A percentile compares a stretch with the other conserved stretches of the same genome.
These are phyloP conservation scores for Wallacemonas rigidus DNA, from an alignment of 208 protist genomes.

Conservation along the genomic window DNA sequence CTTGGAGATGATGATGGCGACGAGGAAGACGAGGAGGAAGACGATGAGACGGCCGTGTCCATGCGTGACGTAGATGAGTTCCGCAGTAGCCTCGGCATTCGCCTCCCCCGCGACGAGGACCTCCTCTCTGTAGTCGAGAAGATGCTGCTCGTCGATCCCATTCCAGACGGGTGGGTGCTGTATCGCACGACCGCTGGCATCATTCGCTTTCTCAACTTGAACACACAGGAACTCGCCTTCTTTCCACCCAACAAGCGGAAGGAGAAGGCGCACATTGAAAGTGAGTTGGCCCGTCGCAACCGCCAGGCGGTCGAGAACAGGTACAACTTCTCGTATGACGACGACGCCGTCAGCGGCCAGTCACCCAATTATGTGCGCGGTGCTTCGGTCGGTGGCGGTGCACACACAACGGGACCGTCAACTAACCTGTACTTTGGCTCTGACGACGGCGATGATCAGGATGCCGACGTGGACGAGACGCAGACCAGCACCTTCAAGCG, in stretches of 20 bases:
- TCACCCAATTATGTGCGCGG: neutral
- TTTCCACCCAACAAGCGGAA: constrained; percentile 76
- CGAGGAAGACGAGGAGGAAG: constrained; percentile 63
- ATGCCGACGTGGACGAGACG: constrained; percentile 29
- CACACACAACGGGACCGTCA: neutral
- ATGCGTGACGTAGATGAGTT: constrained; percentile 88
- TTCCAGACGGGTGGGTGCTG: constrained; percentile 88
- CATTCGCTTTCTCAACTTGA: constrained; percentile 89
- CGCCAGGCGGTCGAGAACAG: constrained; percentile 73
- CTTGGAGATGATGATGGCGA: constrained; percentile 50
- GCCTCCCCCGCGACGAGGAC: constrained; percentile 82
- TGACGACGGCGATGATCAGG: constrained; percentile 24
- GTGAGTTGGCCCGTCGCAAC: constrained; percentile 69
- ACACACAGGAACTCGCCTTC: constrained; percentile 88
- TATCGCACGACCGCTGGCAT: constrained; percentile 86
- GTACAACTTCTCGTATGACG: constrained; percentile 71
- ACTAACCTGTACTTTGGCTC: constrained; percentile 16
- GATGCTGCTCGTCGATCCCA: constrained; percentile 82
- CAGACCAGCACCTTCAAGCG: constrained; percentile 56
- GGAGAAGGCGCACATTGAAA: constrained; percentile 66
- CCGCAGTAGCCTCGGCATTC: constrained; percentile 81
- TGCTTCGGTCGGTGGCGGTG: neutral
- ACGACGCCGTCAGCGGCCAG: constrained; percentile 36
- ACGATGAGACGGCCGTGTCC: constrained; percentile 70
- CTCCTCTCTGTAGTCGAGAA: constrained; percentile 77